These are phyloP conservation scores for Boletus pseudo-olivaceus DNA, from an alignment of 768 basidiomycete genomes.

Conservation along the genomic window DNA sequence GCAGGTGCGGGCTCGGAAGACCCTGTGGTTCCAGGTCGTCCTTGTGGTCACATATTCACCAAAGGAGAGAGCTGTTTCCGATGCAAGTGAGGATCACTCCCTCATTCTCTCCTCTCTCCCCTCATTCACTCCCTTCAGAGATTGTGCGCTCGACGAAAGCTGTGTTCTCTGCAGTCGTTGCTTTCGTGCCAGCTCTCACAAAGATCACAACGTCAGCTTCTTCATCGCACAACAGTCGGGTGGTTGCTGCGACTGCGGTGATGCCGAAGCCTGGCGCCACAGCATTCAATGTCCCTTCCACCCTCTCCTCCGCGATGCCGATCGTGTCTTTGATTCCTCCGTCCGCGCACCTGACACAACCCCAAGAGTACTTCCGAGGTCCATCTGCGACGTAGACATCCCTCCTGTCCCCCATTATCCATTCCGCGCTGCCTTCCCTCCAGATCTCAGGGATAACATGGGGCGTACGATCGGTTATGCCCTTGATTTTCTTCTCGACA, in stretches of 20 bases:
- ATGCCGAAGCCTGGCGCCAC: conserved; percentile 79
- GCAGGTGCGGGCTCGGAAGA: conserved; percentile 59
- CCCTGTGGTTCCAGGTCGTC: conserved; percentile 59
- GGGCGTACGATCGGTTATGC: conserved; percentile 69
- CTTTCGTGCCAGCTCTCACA: conserved; percentile 85
- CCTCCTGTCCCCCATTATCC: conserved; percentile 62
- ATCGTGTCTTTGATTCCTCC: conserved; percentile 9
- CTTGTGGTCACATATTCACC: conserved; percentile 83
- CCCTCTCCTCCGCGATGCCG: conserved; percentile 43
- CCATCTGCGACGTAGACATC: conserved; percentile 44
- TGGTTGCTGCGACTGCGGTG: conserved; percentile 94
- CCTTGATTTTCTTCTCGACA: conserved; percentile 80
- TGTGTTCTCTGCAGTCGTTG: conserved; percentile 89
- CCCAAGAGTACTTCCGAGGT: conserved; percentile 39
- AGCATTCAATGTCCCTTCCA: conserved; percentile 72
- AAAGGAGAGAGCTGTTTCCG: conserved; percentile 91
- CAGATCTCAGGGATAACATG: conserved; percentile 73
- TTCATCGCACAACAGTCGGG: conserved; percentile 90
- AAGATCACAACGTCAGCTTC: conserved; percentile 88
- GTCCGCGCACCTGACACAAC: conserved; percentile 33
- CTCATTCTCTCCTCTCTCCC: background rate
- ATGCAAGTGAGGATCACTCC: conserved; percentile 69
- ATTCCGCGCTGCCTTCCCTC: conserved; percentile 51
- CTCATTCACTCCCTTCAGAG: conserved; percentile 44
- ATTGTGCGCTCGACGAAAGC: conserved; percentile 86